Base-by-base conservation (phyloP, 768 basidiomycete species). In the Psilocybe sp. region DNA sequence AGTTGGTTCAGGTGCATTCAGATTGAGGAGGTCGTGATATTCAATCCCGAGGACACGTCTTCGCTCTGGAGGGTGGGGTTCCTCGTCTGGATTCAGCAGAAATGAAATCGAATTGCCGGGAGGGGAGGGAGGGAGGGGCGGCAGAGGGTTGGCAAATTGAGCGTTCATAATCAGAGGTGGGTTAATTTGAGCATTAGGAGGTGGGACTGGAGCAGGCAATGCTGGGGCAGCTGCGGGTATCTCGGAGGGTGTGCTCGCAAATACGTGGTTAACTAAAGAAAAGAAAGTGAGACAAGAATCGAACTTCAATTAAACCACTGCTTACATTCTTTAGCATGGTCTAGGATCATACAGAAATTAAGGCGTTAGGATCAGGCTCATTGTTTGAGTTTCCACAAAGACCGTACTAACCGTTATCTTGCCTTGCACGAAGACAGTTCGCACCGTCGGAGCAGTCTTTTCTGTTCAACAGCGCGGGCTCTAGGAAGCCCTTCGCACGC, bases 321-420 rank as follows among this genome's bases (percentile, higher is more conserved):
- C 84, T 66, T 60, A 90, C 89, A 91, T 68, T 90, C 87, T 66
- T 72, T 81, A 8, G 87, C 86, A 62, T 92, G 89, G 3, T 69
- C 88, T 89, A 47, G 32, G 36, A 47, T 44, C 15, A 49, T 20
- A 46, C 37, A 41, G 49, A 28, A 40, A 38, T 19, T 3, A 31
- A 16, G 5, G 15, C 23, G 38, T 16, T 16, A 46, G 15, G 11
- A 51, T 15, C 16, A n/a, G 31, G n/a, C 23, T 28, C 23, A 7
- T 3, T 28, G 23, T 28, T 28, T 47, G 7, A 23, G 19, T 20
- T 41, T n/a, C 7, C 12, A 54, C 28, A 56, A 38, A 20, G 40
- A 44, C 16, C 49, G 18, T 23, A 56, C 82, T 56, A 62, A 87
- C 88, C 78, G 35, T 80, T 76, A 54, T 62, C 60, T 39, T 89